phyloP scores from a whole-genome alignment of 345 rosid species.

The Gossypium anomalum region DNA sequence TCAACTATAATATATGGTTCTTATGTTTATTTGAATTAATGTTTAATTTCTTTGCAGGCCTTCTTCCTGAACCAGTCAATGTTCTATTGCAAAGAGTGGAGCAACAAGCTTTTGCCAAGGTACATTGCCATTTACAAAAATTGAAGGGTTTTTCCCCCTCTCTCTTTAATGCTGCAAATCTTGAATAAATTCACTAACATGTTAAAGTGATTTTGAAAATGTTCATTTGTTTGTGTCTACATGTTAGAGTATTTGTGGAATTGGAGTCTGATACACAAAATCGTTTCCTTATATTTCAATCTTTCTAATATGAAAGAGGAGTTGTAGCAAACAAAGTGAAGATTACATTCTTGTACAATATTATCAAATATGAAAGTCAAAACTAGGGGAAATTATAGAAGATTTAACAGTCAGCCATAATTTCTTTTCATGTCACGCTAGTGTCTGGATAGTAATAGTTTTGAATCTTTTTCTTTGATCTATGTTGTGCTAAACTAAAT shows the following conservation, averaged over 20 bases:
- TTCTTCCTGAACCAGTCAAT: conserved; percentile 52
- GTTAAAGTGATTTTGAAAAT: neutral
- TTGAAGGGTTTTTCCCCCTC: too few relatives aligned
- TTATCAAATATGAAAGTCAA: neutral
- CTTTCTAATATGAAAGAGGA: neutral
- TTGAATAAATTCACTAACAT: neutral
- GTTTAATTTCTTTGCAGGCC: conserved; percentile 45
- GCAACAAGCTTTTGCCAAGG: conserved; percentile 76
- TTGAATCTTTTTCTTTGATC: neutral
- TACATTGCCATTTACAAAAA: conserved; percentile 12
- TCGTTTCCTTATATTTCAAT: neutral
- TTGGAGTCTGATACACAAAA: neutral
- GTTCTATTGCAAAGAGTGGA: conserved; percentile 66
- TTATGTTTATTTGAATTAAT: neutral
- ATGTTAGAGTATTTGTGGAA: neutral
- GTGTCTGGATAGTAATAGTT: conserved; percentile 1
- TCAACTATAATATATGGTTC: neutral
- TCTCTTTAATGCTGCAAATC: neutral
- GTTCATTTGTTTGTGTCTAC: neutral
- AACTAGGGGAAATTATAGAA: neutral
- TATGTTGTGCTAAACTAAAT: neutral
- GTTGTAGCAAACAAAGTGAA: neutral
- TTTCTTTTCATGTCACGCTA: neutral
- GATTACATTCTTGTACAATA: neutral
- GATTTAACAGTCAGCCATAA: neutral